Conservation (phyloP, 805 yeast genomes). For the Candida berthetii region DNA sequence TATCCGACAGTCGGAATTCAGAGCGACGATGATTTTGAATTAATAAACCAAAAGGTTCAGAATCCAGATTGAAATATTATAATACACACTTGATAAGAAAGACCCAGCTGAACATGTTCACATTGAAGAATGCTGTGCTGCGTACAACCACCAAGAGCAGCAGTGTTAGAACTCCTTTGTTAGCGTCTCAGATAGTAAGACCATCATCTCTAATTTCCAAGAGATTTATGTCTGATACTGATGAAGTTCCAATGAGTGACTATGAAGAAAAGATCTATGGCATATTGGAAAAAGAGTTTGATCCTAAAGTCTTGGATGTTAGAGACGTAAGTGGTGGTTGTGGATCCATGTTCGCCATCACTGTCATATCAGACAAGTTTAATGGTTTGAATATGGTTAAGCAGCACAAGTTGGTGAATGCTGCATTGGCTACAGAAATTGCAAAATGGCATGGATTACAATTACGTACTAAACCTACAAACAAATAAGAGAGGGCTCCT, state of each 20-base stretch:
- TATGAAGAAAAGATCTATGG: slow-evolving; percentile 61
- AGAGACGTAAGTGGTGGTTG: slow-evolving; percentile 92
- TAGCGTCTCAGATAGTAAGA: too few species aligned
- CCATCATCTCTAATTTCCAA: not conserved
- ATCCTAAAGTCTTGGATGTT: slow-evolving; percentile 61
- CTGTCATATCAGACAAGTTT: slow-evolving; percentile 65
- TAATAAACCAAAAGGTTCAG: too few species aligned
- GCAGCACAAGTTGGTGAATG: slow-evolving; percentile 89
- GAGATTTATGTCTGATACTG: not conserved
- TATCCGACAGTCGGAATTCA: too few species aligned
- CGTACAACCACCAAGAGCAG: too few species aligned
- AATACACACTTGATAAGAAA: too few species aligned
- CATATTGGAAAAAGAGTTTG: slow-evolving; percentile 46
- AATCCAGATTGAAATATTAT: too few species aligned
- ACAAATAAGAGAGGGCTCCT: not conserved
- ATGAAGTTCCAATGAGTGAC: slow-evolving; percentile 26
- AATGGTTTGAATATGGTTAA: slow-evolving; percentile 80
- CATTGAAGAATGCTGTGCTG: too few species aligned
- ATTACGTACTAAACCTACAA: slow-evolving; percentile 51
- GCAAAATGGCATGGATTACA: slow-evolving; percentile 94
- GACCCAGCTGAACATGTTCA: too few species aligned
- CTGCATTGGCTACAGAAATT: slow-evolving; percentile 76
- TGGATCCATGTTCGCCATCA: slow-evolving; percentile 95
- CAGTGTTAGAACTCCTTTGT: too few species aligned
- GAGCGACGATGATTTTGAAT: too few species aligned